Conservation (phyloP, 805 yeast species). For the Blastobotrys americana region DNA sequence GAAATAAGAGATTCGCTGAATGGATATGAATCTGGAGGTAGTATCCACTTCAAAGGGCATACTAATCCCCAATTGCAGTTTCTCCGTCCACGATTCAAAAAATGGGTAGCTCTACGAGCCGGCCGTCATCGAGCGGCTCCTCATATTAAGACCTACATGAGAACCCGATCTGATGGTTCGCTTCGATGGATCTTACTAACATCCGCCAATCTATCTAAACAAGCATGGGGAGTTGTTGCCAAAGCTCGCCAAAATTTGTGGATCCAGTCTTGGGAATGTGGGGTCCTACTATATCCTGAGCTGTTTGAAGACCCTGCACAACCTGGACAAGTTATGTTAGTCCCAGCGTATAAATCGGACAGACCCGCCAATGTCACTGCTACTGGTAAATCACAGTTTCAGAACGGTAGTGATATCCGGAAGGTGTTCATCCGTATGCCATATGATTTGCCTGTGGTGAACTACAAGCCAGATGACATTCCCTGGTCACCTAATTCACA, state of each 20-base stretch:
- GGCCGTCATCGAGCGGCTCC: slow-evolving; percentile 39
- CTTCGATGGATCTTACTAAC: slow-evolving; percentile 67
- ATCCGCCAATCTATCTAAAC: slow-evolving; percentile 65
- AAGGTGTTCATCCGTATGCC: slow-evolving; percentile 14
- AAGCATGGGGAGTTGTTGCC: slow-evolving; percentile 67
- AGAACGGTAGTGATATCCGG: slow-evolving; percentile 1
- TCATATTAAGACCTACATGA: slow-evolving; percentile 62
- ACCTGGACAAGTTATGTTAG: slow-evolving; percentile 21
- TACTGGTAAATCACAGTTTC: background rate
- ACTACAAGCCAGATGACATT: slow-evolving; percentile 10
- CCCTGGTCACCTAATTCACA: slow-evolving; percentile 12
- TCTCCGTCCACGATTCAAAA: slow-evolving; percentile 38
- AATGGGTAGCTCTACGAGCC: slow-evolving; percentile 36
- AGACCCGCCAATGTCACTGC: background rate
- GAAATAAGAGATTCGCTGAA: slow-evolving; percentile 36
- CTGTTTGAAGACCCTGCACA: slow-evolving; percentile 20
- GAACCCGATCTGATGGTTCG: slow-evolving; percentile 7
- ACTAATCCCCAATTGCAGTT: slow-evolving; percentile 35
- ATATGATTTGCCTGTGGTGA: slow-evolving; percentile 16
- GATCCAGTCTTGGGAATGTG: slow-evolving; percentile 46
- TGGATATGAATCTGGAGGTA: slow-evolving; percentile 45
- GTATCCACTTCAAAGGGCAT: slow-evolving; percentile 40
- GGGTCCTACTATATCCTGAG: slow-evolving; percentile 41
- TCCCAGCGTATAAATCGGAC: slow-evolving; percentile 42
- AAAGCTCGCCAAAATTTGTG: slow-evolving; percentile 20